phyloP scores from a whole-genome alignment of 1,139 yeast genomes.

The Saccharomycopsis hybrid region DNA sequence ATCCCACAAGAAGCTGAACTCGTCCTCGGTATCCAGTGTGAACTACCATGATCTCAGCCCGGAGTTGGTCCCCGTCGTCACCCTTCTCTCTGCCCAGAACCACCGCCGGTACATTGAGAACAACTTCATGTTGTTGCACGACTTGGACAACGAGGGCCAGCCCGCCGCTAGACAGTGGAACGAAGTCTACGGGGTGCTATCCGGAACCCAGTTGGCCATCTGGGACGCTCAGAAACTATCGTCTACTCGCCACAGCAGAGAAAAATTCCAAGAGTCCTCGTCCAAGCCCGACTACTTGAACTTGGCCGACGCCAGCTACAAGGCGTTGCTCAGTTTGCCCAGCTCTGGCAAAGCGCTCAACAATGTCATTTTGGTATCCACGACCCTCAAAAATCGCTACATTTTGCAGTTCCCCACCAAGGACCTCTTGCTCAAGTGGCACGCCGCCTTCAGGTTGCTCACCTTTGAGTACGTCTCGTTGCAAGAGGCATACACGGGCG shows the following conservation, averaged over 20 bases:
- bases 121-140: slow-evolving; percentile 64
- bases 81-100: slow-evolving; percentile 62
- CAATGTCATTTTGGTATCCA: slow-evolving; percentile 79
- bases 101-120: slow-evolving; percentile 75
- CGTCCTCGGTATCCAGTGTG: neutral
- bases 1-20: slow-evolving; percentile 8
- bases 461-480: slow-evolving; percentile 60
- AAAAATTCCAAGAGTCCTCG: slow-evolving; percentile 46
- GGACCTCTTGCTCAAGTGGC: slow-evolving; percentile 53
- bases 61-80: slow-evolving; percentile 69
- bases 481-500: slow-evolving; percentile 86
- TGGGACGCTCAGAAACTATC: slow-evolving; percentile 86
- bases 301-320: slow-evolving; percentile 85
- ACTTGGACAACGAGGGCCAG: slow-evolving; percentile 74
- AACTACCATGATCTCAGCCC: slow-evolving; percentile 32
- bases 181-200: slow-evolving; percentile 85
- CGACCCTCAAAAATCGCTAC: slow-evolving; percentile 78
- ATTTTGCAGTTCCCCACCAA: slow-evolving; percentile 66
- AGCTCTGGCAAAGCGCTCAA: slow-evolving; percentile 54
- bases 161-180: slow-evolving; percentile 81
- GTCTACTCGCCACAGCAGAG: slow-evolving; percentile 40
- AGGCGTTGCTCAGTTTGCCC: slow-evolving; percentile 43
- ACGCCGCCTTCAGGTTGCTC: slow-evolving; percentile 62
- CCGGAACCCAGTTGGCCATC: slow-evolving; percentile 85
- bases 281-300: slow-evolving; percentile 84